Percentiles rank a stretch among this genome's conserved stretches.
phyloP scores from a whole-genome alignment of 2,329 filamentous ascomycete genomes.

The Byssoonygena ceratinophila region DNA sequence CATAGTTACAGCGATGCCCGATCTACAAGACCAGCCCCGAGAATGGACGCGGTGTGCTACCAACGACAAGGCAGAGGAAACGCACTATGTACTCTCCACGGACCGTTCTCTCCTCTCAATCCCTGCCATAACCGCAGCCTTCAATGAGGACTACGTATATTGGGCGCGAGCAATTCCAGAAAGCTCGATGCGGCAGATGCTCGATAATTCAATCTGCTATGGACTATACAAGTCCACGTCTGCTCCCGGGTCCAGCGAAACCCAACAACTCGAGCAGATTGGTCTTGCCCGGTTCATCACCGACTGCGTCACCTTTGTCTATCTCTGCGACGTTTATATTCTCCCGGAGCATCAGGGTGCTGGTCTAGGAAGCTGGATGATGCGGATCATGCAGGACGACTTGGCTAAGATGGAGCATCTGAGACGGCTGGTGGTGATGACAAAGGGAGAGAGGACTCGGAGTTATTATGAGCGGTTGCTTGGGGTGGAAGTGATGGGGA shows the following conservation, averaged over 20 bases:
- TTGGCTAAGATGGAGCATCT: conserved; percentile 49
- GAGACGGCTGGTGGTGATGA: conserved; percentile 45
- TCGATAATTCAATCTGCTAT: conserved; percentile 51
- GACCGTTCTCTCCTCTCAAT: conserved; percentile 48
- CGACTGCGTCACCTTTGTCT: conserved; percentile 58
- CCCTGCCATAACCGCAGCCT: conserved; percentile 45
- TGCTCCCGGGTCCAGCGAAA: conserved; percentile 7
- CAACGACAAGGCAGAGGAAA: conserved; percentile 15
- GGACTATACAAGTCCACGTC: conserved; percentile 41
- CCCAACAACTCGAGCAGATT: conserved; percentile 34
- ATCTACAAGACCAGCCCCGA: not conserved
- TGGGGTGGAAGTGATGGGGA: conserved; percentile 14
- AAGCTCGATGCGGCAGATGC: conserved; percentile 40
- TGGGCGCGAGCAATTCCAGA: conserved; percentile 49
- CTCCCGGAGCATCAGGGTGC: conserved; percentile 48
- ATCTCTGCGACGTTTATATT: conserved; percentile 60
- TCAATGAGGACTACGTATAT: conserved; percentile 49
- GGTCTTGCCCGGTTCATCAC: conserved; percentile 57
- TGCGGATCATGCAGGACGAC: conserved; percentile 50
- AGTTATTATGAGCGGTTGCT: conserved; percentile 15
- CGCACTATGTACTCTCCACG: conserved; percentile 52
- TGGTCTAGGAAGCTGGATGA: conserved; percentile 56
- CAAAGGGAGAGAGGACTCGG: conserved; percentile 13
- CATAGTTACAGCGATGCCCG: not conserved
- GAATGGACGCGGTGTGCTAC: conserved; percentile 6